A percentile compares a stretch with the other conserved stretches of the same genome.
Conservation (phyloP, 2,329 filamentous ascomycete species). For the Epichloe scottii region DNA sequence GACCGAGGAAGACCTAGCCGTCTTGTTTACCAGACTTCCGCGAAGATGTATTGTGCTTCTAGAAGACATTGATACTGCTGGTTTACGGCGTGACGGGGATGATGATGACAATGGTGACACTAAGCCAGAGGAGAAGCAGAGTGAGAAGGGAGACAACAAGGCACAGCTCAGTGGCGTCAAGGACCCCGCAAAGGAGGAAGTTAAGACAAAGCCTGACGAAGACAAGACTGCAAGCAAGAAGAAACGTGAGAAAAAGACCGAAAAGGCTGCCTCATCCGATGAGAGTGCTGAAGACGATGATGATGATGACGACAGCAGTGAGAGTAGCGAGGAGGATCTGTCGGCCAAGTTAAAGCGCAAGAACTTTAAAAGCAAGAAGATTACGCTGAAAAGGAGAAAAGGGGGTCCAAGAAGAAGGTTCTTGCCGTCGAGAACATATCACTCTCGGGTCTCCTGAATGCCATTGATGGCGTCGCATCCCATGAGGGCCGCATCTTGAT, state of each 20-base stretch:
- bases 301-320: constrained; percentile 11
- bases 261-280: constrained; percentile 9
- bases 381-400: constrained; percentile 8
- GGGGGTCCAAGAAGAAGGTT: constrained; percentile 9
- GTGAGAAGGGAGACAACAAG: constrained; percentile 10
- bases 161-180: constrained; percentile 19
- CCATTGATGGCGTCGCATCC: constrained; percentile 69
- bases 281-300: not conserved
- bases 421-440: constrained; percentile 41
- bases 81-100: constrained; percentile 29
- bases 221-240: constrained; percentile 8
- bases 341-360: constrained; percentile 10
- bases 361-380: not conserved
- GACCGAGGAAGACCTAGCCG: constrained; percentile 47
- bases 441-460: constrained; percentile 68
- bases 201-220: constrained; percentile 14
- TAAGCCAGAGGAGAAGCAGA: constrained; percentile 3
- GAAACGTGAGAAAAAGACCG: constrained; percentile 17
- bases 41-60: constrained; percentile 52
- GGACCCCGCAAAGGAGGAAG: constrained; percentile 23
- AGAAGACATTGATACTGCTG: constrained; percentile 56
- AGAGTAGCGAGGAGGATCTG: constrained; percentile 14
- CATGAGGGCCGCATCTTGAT: constrained; percentile 69
- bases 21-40: constrained; percentile 48
- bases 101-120: constrained; percentile 16